Conservation (phyloP, 768 basidiomycete genomes). For the Crucibulum laeve region DNA sequence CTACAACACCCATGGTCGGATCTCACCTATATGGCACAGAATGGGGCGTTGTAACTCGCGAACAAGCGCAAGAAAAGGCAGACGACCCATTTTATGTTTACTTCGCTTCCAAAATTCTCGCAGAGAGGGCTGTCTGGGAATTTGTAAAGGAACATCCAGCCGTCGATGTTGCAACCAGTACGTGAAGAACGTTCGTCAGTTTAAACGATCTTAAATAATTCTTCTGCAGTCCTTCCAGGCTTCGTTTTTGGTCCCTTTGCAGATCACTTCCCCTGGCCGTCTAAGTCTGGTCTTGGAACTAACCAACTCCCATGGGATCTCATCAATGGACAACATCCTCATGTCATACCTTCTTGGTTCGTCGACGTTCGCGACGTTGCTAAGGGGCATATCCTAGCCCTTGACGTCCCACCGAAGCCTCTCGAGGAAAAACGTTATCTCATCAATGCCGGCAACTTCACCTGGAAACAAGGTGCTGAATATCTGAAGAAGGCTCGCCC, state of each 20-base stretch:
- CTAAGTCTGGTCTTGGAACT: slow-evolving; percentile 18
- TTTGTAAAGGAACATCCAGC: slow-evolving; percentile 34
- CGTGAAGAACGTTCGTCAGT: slow-evolving; percentile 8
- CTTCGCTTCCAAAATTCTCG: slow-evolving; percentile 34
- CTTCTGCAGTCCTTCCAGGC: slow-evolving; percentile 26
- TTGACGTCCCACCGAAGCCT: slow-evolving; percentile 18
- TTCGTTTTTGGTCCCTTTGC: slow-evolving; percentile 34
- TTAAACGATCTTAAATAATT: background rate
- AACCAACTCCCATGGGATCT: slow-evolving; percentile 23
- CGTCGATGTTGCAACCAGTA: slow-evolving; percentile 33
- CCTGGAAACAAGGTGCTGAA: slow-evolving; percentile 24
- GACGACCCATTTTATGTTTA: slow-evolving; percentile 29
- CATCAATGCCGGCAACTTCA: slow-evolving; percentile 19
- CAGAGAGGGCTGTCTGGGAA: slow-evolving; percentile 38
- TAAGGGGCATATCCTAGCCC: slow-evolving; percentile 25
- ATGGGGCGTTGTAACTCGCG: slow-evolving; percentile 27
- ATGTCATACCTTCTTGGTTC: slow-evolving; percentile 20
- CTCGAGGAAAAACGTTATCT: slow-evolving; percentile 24
- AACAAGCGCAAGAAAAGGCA: slow-evolving; percentile 23
- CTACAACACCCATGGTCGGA: background rate
- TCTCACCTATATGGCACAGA: slow-evolving; percentile 12
- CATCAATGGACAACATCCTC: slow-evolving; percentile 18
- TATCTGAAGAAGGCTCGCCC: slow-evolving; percentile 19
- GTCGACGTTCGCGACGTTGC: slow-evolving; percentile 34
- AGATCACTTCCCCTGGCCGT: slow-evolving; percentile 23